These are phyloP conservation scores for Cyanidiococcus yangmingshanensis DNA, from an alignment of 23 red algal species.

Conservation along the genomic window DNA sequence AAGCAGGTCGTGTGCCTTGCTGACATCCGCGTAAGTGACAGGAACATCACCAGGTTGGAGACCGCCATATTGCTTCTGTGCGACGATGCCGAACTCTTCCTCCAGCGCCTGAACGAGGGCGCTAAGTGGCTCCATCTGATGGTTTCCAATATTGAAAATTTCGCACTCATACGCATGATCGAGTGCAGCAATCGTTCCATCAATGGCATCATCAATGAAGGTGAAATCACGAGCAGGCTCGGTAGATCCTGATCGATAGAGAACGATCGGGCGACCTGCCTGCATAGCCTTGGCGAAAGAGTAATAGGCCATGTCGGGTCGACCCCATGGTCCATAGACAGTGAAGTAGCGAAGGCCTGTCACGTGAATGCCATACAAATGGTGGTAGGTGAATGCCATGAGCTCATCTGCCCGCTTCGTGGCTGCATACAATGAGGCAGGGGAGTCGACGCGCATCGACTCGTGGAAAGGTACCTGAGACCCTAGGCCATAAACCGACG, in stretches of 20 bases:
- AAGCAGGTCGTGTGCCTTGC: constrained; percentile 1
- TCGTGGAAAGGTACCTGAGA: constrained; percentile 26
- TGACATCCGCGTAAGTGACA: constrained; percentile 23
- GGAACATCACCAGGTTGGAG: constrained; percentile 24
- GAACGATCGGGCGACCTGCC: not conserved
- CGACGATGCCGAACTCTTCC: not conserved
- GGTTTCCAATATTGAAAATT: constrained; percentile 22
- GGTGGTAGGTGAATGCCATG: constrained; percentile 16
- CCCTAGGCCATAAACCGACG: constrained; percentile 28
- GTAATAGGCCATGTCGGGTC: constrained; percentile 29
- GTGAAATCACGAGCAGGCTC: constrained; percentile 31
- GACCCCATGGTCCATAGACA: constrained; percentile 32
- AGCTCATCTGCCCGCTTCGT: constrained; percentile 27
- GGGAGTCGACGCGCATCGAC: not conserved
- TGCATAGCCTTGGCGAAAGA: constrained; percentile 28
- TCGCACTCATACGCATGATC: constrained; percentile 1
- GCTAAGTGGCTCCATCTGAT: constrained; percentile 16
- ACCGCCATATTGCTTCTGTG: not conserved
- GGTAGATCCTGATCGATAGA: not conserved
- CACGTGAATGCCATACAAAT: constrained; percentile 20
- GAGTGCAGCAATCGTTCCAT: constrained; percentile 21
- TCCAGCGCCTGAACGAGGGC: constrained; percentile 13
- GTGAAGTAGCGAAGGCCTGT: constrained; percentile 36
- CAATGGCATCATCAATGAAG: constrained; percentile 20
- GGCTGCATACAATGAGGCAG: constrained; percentile 21